Evolutionary conservation across 108 stramenopile genomes (phyloP), one percentile per base, ranked within the genome.

Genomic region (Hondaea fermentalgiana): DNA sequence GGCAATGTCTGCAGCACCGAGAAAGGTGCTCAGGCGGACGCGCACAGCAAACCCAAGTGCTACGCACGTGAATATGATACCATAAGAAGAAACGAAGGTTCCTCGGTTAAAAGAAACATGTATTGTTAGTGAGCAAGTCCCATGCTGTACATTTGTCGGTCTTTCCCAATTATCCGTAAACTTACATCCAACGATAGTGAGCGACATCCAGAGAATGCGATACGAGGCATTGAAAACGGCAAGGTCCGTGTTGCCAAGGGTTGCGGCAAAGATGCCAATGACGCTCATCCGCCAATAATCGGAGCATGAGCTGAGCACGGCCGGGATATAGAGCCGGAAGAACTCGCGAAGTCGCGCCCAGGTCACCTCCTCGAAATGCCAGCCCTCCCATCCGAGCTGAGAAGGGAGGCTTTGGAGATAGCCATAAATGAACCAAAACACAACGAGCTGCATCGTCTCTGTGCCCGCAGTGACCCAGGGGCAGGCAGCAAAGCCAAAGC

Each of bases 211-310:
- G 89, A 96, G 93, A 88, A 96, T 95, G 25, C 96, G 93, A 88
- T 96, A 96, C 4, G 95, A 94, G 4, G 96, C 94, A 90, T 96
- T 96, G 91, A 96, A 96, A 29, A 96, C 92, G 5, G 94, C 96
- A 16, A 96, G 93, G 76, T 95, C 94, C 51, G 44, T 87, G 87
- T 96, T 94, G 49, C 95, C 95, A 57, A 96, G 44, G 16, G 89
- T 88, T 6, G 95, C 94, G 49, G 96, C 96, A 12, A 96, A 87
- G 44, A 89, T 89, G 16, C 95, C 95, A 71, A 96, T 93, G 29
- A 95, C 94, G 29, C 92, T 95, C 76, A 95, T 93, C 45, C 96
- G 91, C 95, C 95, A 96, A 90, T 94, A 96, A 87, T 96, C 96
- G 60, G 94, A 95, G 25, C 95, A 92, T 6, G 71, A 60, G 21